These are phyloP conservation scores for Kernera saxatilis DNA, from an alignment of 345 rosid genomes.

Conservation along the genomic window DNA sequence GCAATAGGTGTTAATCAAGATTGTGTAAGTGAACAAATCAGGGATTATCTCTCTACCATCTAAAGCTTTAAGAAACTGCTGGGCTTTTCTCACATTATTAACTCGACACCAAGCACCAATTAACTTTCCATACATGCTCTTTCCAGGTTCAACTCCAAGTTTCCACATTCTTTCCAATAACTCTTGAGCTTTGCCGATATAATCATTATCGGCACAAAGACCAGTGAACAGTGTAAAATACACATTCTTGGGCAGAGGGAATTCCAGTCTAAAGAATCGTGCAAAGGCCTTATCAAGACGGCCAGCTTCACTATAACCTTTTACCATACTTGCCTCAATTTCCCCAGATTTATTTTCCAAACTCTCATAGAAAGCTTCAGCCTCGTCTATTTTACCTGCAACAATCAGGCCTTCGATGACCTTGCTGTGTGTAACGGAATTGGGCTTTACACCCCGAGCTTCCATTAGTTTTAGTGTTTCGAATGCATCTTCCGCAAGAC, in stretches of 20 bases:
- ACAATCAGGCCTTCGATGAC: constrained; percentile 66
- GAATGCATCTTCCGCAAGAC: constrained; percentile 33
- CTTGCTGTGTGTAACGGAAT: constrained; percentile 40
- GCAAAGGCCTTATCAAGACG: constrained; percentile 40
- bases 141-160: constrained; percentile 37
- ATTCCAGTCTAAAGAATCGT: constrained; percentile 37
- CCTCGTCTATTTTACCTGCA: constrained; percentile 52
- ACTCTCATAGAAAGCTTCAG: constrained; percentile 45
- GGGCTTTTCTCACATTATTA: constrained; percentile 42
- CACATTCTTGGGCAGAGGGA: constrained; percentile 33
- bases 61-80: constrained; percentile 29
- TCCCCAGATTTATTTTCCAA: constrained; percentile 33
- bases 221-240: constrained; percentile 44
- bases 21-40: constrained; percentile 51
- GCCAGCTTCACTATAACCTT: constrained; percentile 50
- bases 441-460: constrained; percentile 45
- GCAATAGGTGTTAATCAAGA: constrained; percentile 57
- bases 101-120: constrained; percentile 48
- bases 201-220: constrained; percentile 40
- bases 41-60: constrained; percentile 36
- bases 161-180: constrained; percentile 39
- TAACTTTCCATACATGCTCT: constrained; percentile 41
- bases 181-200: constrained; percentile 33
- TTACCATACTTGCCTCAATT: constrained; percentile 43
- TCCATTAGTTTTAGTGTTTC: constrained; percentile 39